Base-by-base conservation (phyloP, 106 monocot species). In the Dendrobium officinale region DNA sequence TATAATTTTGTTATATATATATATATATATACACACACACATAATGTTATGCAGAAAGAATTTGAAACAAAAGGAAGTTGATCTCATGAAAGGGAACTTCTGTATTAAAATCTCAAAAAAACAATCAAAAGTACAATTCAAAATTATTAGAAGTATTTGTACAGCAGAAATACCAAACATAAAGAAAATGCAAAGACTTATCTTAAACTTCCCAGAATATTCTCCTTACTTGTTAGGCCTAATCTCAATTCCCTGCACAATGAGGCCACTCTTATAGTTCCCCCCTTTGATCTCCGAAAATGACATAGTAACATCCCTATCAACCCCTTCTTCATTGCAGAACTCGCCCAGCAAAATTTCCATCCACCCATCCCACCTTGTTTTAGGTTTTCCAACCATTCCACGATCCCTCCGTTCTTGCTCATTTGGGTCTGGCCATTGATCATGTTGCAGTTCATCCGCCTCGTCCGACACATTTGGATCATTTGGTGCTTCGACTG, bases 271-370 rank as follows among this genome's bases (percentile, higher is more conserved):
- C 83, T 89, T 92, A 79, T 79, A 80, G 31, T 81, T 31, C 73
- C 75, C 64, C n/a, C 76, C 77, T 33, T 79, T 82, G 6, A 77
- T 26, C 75, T 87, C 80, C 85, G 45, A 55, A 40, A 90, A 84
- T 6, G 67, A 42, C 77, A 90, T 83, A 13, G 40, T 42, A 20
- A 86, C 88, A n/a, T 87, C 83, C 2, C 83, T 88, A 45, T 84
- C 86, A 24, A 86, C 86, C 9, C 87, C 85, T 0, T 83, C 83
- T 0, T 79, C 82, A 17, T 77, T 89, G 72, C 64, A 83, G 41
- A 91, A 91, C 79, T 85, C 88, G 5, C 91, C 91, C 78, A 91
- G 8, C 78, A 86, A 80, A 42, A 88, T 67, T 73, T 91, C 91
- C 86, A 81, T 83, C 87, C 90, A 90, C 40, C 90, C 90, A 49